Evolutionary conservation across 1,284 basidiomycete genomes (phyloP).

Genomic region (Spongispora temasekensis): DNA sequence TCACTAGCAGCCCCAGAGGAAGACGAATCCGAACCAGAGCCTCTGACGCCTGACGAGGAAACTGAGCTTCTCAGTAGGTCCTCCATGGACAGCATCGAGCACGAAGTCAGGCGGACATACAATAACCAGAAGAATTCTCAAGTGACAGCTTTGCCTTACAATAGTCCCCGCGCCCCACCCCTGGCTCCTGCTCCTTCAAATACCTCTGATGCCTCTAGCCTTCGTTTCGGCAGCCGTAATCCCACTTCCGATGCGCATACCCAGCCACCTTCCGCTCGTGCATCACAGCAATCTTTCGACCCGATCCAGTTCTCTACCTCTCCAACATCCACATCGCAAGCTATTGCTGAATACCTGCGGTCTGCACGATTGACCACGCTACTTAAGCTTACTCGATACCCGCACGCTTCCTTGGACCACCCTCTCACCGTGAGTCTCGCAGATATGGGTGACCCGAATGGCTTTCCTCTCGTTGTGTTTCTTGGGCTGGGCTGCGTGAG

Average conservation of each 20-base stretch:
- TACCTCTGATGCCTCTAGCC: slow-evolving; percentile 31
- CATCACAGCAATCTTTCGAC: slow-evolving; percentile 49
- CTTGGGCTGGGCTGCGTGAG: slow-evolving; percentile 93
- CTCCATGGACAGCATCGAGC: slow-evolving; percentile 80
- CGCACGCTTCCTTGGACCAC: slow-evolving; percentile 71
- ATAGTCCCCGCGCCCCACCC: slow-evolving; percentile 25
- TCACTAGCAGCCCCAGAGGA: slow-evolving; percentile 42
- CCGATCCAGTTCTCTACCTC: slow-evolving; percentile 42
- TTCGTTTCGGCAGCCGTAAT: slow-evolving; percentile 18
- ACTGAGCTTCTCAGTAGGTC: slow-evolving; percentile 68
- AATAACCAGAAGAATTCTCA: slow-evolving; percentile 56
- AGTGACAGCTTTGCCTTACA: slow-evolving; percentile 36
- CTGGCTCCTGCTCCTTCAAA: slow-evolving; percentile 27
- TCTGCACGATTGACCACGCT: slow-evolving; percentile 84
- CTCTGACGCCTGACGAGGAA: slow-evolving; percentile 54
- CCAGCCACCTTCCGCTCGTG: slow-evolving; percentile 40
- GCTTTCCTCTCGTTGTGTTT: slow-evolving; percentile 88
- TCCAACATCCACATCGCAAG: slow-evolving; percentile 57
- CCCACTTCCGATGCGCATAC: slow-evolving; percentile 20
- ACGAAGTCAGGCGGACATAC: slow-evolving; percentile 72
- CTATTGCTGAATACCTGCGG: slow-evolving; percentile 81
- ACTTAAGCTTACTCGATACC: slow-evolving; percentile 74
- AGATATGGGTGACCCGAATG: slow-evolving; percentile 82
- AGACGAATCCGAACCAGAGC: slow-evolving; percentile 52
- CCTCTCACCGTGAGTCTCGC: slow-evolving; percentile 89